phyloP scores from a whole-genome alignment of 371 early-diverging fungal genomes.

The Mucor velutinosus region DNA sequence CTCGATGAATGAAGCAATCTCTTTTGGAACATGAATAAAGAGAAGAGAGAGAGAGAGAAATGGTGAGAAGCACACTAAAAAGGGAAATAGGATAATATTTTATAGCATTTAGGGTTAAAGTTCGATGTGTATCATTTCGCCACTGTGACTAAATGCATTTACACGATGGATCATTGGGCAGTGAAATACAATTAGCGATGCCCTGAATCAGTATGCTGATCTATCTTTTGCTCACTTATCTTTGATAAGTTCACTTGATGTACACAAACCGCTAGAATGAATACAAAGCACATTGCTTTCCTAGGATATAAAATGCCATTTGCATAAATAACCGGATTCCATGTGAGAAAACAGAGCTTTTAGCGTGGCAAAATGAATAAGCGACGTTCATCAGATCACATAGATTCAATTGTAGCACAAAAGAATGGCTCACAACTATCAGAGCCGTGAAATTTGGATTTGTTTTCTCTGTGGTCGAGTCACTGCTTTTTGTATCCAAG shows the following conservation, averaged over 20 bases:
- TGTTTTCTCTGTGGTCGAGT: too few species aligned
- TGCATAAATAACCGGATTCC: too few species aligned
- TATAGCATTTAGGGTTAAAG: neutral
- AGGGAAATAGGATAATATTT: neutral
- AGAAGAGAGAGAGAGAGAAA: neutral
- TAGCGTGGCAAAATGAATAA: neutral
- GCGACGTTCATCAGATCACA: neutral
- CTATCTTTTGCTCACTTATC: too few species aligned
- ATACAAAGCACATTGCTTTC: neutral
- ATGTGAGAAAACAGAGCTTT: neutral
- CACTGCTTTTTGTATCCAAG: too few species aligned
- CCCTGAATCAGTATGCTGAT: neutral
- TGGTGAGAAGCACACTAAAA: neutral
- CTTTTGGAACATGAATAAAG: slow-evolving; percentile 9
- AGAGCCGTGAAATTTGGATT: neutral
- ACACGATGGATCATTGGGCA: neutral
- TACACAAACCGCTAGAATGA: too few species aligned
- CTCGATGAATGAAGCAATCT: slow-evolving; percentile 12
- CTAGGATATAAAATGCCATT: neutral
- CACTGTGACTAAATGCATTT: slow-evolving; percentile 3
- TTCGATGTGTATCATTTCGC: neutral
- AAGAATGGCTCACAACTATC: neutral
- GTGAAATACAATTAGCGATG: neutral
- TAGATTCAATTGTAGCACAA: neutral
- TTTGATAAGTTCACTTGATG: too few species aligned